Evolutionary conservation across 345 rosid species (phyloP), one percentile per base, ranked within the genome.

Genomic region (Citrus reticulata): DNA sequence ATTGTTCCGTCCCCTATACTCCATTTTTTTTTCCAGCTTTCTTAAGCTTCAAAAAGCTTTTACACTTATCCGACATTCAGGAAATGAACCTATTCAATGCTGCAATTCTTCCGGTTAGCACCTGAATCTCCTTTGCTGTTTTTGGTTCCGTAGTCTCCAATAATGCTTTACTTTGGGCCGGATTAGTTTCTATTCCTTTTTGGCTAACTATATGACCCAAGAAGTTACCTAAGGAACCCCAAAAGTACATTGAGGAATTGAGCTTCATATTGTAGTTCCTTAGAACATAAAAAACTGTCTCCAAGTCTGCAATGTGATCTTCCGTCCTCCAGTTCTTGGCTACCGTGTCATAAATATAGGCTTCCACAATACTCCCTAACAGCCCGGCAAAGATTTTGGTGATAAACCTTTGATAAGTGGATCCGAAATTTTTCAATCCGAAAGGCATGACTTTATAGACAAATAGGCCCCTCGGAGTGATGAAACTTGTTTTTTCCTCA

Each of bases 281-380:
- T 16, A 4, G 0, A 55, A 55, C 1, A n/a, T 55, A 0, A 2
- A 55, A 55, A 16, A 17, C 1, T 14, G 1, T 55, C 1, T 55
- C 1, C 6, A 17, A 3, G 7, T 17, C 20, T 16, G 0, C 5
- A 4, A 55, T 4, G 3, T 55, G 59, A 20, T 55, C 22, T 14
- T 55, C 22, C 2, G 1, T 1, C 2, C 59, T 17, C 2, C 0
- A 0, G 8, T 0, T 55, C 2, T 4, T 4, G n/a, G 19, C 59
- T 55, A 55, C 7, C 2, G 4, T 55, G 0, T 16, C 59, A 55
- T 55, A 0, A 6, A 55, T 1, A 55, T 55, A 55, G 16, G 59
- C n/a, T 55, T 55, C 60, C 3, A 57, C 0, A 57, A 19, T 57
- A 20, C 19, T 57, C n/a, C 9, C 2, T 0, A 55, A 1, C 0